Evolutionary conservation across 106 monocot species (phyloP).

Genomic region (Posidonia australis): DNA sequence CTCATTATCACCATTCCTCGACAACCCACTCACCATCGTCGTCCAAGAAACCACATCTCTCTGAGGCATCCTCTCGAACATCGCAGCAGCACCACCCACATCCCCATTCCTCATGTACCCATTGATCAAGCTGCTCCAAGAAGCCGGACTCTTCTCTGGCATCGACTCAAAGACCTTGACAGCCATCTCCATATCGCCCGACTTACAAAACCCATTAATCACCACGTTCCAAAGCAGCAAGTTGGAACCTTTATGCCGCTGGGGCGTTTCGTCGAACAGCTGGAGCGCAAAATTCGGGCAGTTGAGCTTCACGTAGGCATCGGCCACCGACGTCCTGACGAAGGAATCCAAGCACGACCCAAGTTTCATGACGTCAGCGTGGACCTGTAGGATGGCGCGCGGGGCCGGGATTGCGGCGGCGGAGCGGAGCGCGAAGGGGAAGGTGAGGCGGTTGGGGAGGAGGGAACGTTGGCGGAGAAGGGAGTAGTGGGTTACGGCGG

Average conservation of each 20-base stretch:
- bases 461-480: slow-evolving; percentile 1
- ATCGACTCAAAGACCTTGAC: slow-evolving; percentile 55
- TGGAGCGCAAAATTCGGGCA: slow-evolving; percentile 8
- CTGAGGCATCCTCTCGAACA: slow-evolving; percentile 16
- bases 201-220: slow-evolving; percentile 21
- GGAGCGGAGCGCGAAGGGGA: slow-evolving; percentile 22
- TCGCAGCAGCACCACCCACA: slow-evolving; percentile 5
- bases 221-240: slow-evolving; percentile 25
- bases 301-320: slow-evolving; percentile 22
- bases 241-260: slow-evolving; percentile 13
- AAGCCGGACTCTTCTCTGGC: slow-evolving; percentile 25
- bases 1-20: slow-evolving; percentile 15
- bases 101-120: slow-evolving; percentile 45
- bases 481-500: neutral
- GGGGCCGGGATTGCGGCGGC: slow-evolving; percentile 9
- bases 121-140: slow-evolving; percentile 65
- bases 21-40: slow-evolving; percentile 21
- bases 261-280: slow-evolving; percentile 35
- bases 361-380: slow-evolving; percentile 10
- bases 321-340: slow-evolving; percentile 31
- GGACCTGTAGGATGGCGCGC: slow-evolving; percentile 2
- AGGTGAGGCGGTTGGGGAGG: slow-evolving; percentile 17
- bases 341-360: slow-evolving; percentile 23
- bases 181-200: slow-evolving; percentile 15
- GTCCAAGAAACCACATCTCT: slow-evolving; percentile 22